These are phyloP conservation scores for Aspergillus sp. DNA, from an alignment of 2,329 filamentous ascomycete genomes.

Conservation along the genomic window DNA sequence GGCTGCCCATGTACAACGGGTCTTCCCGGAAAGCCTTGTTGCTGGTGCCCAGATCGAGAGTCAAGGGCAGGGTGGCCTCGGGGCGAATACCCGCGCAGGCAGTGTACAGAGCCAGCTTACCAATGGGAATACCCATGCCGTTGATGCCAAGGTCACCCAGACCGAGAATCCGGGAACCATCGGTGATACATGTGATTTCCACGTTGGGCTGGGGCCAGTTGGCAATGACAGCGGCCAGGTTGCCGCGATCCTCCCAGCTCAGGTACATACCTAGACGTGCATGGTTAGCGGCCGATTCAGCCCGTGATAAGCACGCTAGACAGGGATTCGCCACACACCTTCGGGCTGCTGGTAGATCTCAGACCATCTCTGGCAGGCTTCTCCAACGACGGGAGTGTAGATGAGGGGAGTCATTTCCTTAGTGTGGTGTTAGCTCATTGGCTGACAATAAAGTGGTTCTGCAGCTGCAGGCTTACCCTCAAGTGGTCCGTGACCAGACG, in stretches of 20 bases:
- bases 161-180: constrained; percentile 87
- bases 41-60: constrained; percentile 63
- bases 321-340: constrained; percentile 51
- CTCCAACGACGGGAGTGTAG: constrained; percentile 67
- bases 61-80: constrained; percentile 63
- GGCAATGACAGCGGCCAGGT: constrained; percentile 80
- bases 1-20: constrained; percentile 87
- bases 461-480: constrained; percentile 32
- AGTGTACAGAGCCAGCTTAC: constrained; percentile 93
- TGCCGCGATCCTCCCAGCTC: constrained; percentile 89
- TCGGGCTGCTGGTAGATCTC: constrained; percentile 94
- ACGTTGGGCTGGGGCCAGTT: constrained; percentile 92
- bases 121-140: constrained; percentile 96
- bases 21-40: constrained; percentile 70
- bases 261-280: constrained; percentile 72
- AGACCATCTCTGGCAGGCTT: constrained; percentile 95
- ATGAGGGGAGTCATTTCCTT: constrained; percentile 53
- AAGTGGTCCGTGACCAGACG: constrained; percentile 52
- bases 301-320: constrained; percentile 19
- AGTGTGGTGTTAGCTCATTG: constrained; percentile 19
- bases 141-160: constrained; percentile 95
- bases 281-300: constrained; percentile 28
- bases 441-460: neutral
- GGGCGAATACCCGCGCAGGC: constrained; percentile 94
- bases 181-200: constrained; percentile 95